Evolutionary conservation across 1,139 yeast species (phyloP), one percentile per base, ranked within the genome.

Genomic region (Nadsonia starkeyi-henricii): DNA sequence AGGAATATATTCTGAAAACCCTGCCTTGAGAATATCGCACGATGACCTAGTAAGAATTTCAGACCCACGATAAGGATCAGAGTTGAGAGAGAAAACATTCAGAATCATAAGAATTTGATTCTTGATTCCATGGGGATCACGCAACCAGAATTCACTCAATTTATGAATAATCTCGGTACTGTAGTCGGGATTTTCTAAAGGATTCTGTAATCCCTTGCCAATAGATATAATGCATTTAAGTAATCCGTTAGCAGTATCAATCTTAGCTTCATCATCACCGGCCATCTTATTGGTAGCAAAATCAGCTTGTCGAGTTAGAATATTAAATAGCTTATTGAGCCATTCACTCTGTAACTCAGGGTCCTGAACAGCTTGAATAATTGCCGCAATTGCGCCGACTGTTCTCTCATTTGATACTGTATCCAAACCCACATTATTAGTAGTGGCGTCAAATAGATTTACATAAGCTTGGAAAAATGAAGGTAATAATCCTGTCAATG

Each of bases 1-100:
- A 42, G 75, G 81, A 50, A 74, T 73, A 41, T 70, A 80, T 51
- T 83, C 86, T 55, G 95, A 81, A 63, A 86, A 84, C 57, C 78
- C 81, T 57, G 69, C 60, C 57, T 77, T 80, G 52, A 81, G 68
- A 1, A 83, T 72, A 19, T 67, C 67, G 51, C 83, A 74, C 9
- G 45, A 82, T 70, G 48, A 72, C 73, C 56, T 80, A 85, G 7
- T 77, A 3, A 33, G 70, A 0, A 79, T 63, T 3, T 68, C 63
- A 0, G 74, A 56, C 45, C 70, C 70, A 20, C 63, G 58, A 1
- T 62, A 61, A 0, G 65, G 62, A 1, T 55, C 57, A 49, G 65
- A 63, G 18, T 68, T 64, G 41, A 77, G 58, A 0, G 79, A 66
- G 54, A 73, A 74, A 17, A 63, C 60, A 19, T 66, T 61, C 1